phyloP scores from a whole-genome alignment of 2,329 filamentous ascomycete genomes.

The Pseudocercospora fuligena region DNA sequence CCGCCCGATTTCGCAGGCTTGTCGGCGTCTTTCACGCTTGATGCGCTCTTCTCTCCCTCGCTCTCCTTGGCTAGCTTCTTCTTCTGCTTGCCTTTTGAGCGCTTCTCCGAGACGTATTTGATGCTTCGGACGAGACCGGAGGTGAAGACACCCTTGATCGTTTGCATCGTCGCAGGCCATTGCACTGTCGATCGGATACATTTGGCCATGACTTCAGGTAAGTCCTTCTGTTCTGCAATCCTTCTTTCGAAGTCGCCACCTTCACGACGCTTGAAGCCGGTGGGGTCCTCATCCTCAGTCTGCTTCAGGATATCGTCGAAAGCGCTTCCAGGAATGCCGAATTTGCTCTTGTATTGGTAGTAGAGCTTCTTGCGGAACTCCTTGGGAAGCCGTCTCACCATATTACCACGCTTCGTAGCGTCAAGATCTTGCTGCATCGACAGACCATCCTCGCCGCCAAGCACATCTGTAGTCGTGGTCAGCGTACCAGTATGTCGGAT shows the following conservation, averaged over 20 bases:
- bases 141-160: constrained; percentile 80
- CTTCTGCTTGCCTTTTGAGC: constrained; percentile 47
- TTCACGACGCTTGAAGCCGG: constrained; percentile 71
- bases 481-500: constrained; percentile 40
- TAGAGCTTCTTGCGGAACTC: constrained; percentile 88
- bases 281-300: constrained; percentile 68
- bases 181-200: constrained; percentile 86
- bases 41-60: background rate
- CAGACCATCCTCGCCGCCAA: constrained; percentile 64
- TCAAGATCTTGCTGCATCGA: constrained; percentile 89
- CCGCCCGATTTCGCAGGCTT: background rate
- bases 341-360: constrained; percentile 92
- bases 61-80: constrained; percentile 16
- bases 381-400: constrained; percentile 89
- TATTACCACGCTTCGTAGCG: constrained; percentile 85
- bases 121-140: constrained; percentile 71
- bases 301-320: constrained; percentile 84
- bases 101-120: constrained; percentile 83
- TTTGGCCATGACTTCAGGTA: constrained; percentile 72
- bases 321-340: constrained; percentile 79
- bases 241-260: constrained; percentile 85
- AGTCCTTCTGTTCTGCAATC: constrained; percentile 74
- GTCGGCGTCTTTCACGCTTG: background rate
- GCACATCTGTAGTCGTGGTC: constrained; percentile 62
- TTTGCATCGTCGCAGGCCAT: constrained; percentile 91